These are phyloP conservation scores for Pseudonitzschia delicatissima DNA, from an alignment of 108 stramenopile genomes.

Conservation along the genomic window DNA sequence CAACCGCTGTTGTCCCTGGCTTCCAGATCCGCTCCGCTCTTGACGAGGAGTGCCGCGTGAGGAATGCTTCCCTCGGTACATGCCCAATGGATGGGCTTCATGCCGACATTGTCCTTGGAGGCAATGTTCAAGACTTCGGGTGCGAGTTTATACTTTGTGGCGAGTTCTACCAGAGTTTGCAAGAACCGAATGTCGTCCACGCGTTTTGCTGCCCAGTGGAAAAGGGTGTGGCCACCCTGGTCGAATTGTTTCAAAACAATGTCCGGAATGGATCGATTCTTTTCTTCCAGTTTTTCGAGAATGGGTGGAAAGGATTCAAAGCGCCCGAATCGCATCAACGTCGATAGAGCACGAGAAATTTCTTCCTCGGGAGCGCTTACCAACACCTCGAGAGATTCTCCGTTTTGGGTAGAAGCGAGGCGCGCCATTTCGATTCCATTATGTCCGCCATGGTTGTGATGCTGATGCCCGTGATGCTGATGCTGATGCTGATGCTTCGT, in stretches of 20 bases:
- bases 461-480: constrained; percentile 18
- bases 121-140: constrained; percentile 16
- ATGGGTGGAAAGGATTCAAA: constrained; percentile 46
- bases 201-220: constrained; percentile 95
- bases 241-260: constrained; percentile 42
- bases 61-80: constrained; percentile 86
- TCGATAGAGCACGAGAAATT: neutral
- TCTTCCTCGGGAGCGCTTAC: constrained; percentile 12
- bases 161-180: constrained; percentile 45
- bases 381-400: neutral
- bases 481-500: constrained; percentile 30
- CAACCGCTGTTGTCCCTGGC: constrained; percentile 75
- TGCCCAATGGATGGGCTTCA: constrained; percentile 96
- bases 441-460: constrained; percentile 19
- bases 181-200: constrained; percentile 75
- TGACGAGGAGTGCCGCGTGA: constrained; percentile 66
- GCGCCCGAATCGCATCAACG: constrained; percentile 34
- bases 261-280: neutral
- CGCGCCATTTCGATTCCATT: neutral
- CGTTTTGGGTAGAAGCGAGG: neutral
- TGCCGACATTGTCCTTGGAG: constrained; percentile 74
- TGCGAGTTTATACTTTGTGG: constrained; percentile 27
- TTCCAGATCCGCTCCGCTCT: constrained; percentile 58
- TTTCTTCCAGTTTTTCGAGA: constrained; percentile 34
- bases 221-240: constrained; percentile 76